A percentile compares a stretch with the other conserved stretches of the same genome.
Evolutionary conservation across 148 eudicot species (phyloP).

Genomic region (Limonium bicolor): DNA sequence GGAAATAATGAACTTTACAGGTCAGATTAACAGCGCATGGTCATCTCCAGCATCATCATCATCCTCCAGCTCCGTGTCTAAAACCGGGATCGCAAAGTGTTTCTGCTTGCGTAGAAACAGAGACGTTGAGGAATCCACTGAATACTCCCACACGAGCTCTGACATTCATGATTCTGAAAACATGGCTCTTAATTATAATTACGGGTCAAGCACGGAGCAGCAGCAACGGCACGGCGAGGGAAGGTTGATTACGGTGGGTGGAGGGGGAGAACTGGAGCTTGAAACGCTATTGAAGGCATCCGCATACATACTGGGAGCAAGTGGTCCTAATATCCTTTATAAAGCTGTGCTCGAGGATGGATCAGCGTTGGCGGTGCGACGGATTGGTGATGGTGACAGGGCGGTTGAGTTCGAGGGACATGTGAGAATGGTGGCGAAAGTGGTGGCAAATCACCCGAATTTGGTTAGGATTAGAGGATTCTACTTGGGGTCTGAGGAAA

Average conservation of each 20-base stretch:
- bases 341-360: constrained; percentile 86
- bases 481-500: constrained; percentile 79
- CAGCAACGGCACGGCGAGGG: constrained; percentile 14
- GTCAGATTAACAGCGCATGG: constrained; percentile 6
- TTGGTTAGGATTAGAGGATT: constrained; percentile 78
- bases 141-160: constrained; percentile 15
- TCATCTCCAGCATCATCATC: constrained; percentile 25
- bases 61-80: constrained; percentile 33
- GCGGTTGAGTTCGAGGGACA: constrained; percentile 50
- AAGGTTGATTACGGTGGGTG: constrained; percentile 54
- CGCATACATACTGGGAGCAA: constrained; percentile 73
- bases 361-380: constrained; percentile 48
- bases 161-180: constrained; percentile 6
- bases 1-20: neutral
- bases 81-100: constrained; percentile 45
- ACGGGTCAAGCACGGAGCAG: neutral
- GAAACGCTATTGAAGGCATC: constrained; percentile 82
- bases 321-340: constrained; percentile 70
- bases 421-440: constrained; percentile 50
- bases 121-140: constrained; percentile 12
- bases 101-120: constrained; percentile 42
- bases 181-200: neutral
- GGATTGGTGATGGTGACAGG: constrained; percentile 47
- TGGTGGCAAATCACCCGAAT: constrained; percentile 45
- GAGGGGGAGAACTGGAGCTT: constrained; percentile 52